phyloP scores from a whole-genome alignment of 2,329 filamentous ascomycete genomes.

The Arthrobotrys megalospora region DNA sequence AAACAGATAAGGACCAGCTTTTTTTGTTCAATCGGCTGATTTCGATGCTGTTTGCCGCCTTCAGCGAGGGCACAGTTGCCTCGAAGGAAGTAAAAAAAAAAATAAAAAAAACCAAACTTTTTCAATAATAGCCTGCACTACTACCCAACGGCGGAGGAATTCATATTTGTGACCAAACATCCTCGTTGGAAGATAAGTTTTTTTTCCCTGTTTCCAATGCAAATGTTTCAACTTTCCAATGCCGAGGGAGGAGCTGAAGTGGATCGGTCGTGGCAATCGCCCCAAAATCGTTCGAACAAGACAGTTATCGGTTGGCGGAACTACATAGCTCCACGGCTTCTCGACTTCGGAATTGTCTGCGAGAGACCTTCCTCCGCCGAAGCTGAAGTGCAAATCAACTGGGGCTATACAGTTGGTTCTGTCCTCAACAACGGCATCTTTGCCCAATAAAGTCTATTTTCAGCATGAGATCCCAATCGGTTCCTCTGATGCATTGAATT shows the following conservation, averaged over 20 bases:
- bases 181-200: not conserved
- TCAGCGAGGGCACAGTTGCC: constrained; percentile 19
- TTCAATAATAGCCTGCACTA: not conserved
- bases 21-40: constrained; percentile 43
- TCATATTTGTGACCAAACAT: not conserved
- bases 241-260: constrained; percentile 7
- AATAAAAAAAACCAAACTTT: constrained; percentile 2
- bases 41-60: constrained; percentile 40
- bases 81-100: constrained; percentile 10
- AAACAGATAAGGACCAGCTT: constrained; percentile 43
- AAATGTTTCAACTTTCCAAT: not conserved
- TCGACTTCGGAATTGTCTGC: not conserved
- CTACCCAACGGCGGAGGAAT: not conserved
- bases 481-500: not conserved
- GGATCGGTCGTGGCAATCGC: constrained; percentile 33
- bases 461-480: not conserved
- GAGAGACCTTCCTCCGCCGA: too few species aligned
- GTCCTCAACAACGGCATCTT: not conserved
- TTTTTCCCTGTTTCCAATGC: not conserved
- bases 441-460: constrained; percentile 9
- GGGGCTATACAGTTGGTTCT: not conserved
- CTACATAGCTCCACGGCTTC: constrained; percentile 4
- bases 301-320: constrained; percentile 22
- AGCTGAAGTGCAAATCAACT: not conserved
- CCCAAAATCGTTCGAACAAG: constrained; percentile 9